Percentiles rank a stretch among this genome's conserved stretches.
These are phyloP conservation scores for Microbotryum lychnidis-dioicae DNA, from an alignment of 1,284 basidiomycete species.

Conservation along the genomic window DNA sequence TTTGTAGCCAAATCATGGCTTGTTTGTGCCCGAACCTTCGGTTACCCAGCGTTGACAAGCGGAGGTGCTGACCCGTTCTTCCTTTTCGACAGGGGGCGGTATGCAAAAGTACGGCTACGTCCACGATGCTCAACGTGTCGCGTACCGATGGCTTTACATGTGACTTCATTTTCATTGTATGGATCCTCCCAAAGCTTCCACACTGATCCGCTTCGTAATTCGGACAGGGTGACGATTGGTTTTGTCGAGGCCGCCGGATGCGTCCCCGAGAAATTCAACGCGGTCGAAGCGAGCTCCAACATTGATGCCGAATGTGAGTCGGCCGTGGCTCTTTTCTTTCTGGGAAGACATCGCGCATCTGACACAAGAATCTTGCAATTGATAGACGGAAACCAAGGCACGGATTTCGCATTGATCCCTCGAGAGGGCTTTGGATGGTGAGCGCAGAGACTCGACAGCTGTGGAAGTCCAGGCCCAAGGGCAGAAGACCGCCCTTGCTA, in stretches of 20 bases:
- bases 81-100: slow-evolving; percentile 81
- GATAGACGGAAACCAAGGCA: slow-evolving; percentile 75
- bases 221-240: slow-evolving; percentile 58
- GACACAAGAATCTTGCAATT: too few relatives aligned
- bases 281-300: slow-evolving; percentile 64
- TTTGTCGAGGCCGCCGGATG: slow-evolving; percentile 36
- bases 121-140: slow-evolving; percentile 83
- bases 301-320: slow-evolving; percentile 72
- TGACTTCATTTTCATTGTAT: slow-evolving; percentile 43
- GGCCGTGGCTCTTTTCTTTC: too few relatives aligned
- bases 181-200: slow-evolving; percentile 93
- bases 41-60: slow-evolving; percentile 19
- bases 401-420: slow-evolving; percentile 93
- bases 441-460: not conserved
- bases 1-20: slow-evolving; percentile 28
- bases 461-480: too few relatives aligned
- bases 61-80: slow-evolving; percentile 5
- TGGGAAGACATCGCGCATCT: too few relatives aligned
- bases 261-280: slow-evolving; percentile 72
- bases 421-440: slow-evolving; percentile 92
- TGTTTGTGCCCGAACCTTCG: slow-evolving; percentile 8
- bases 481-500: not conserved
- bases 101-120: slow-evolving; percentile 91
- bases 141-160: slow-evolving; percentile 97
- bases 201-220: slow-evolving; percentile 54